Evolutionary conservation across 768 basidiomycete genomes (phyloP).

Genomic region (Lactarius evosmus): DNA sequence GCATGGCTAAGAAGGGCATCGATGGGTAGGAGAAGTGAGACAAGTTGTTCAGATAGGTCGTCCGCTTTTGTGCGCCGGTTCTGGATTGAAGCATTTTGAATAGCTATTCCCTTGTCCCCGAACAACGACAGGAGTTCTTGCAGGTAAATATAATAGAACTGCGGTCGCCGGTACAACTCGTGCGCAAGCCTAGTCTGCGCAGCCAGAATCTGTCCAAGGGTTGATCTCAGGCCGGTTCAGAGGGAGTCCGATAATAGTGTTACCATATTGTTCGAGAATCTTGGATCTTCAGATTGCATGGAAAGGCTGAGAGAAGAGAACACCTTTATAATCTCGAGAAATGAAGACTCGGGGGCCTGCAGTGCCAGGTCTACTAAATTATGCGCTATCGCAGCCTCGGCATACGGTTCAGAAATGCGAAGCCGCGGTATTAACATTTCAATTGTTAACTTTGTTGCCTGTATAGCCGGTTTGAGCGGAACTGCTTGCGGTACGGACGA

Average conservation of each 20-base stretch:
- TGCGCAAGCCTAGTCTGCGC: slow-evolving; percentile 88
- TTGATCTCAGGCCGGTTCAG: not conserved
- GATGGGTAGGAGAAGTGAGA: slow-evolving; percentile 85
- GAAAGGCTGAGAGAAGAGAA: slow-evolving; percentile 84
- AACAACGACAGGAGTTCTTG: slow-evolving; percentile 84
- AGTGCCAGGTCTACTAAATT: slow-evolving; percentile 90
- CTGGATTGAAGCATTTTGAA: slow-evolving; percentile 74
- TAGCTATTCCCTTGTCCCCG: slow-evolving; percentile 85
- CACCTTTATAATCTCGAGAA: slow-evolving; percentile 77
- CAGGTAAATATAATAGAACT: slow-evolving; percentile 76
- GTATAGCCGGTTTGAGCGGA: slow-evolving; percentile 3
- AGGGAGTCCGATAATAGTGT: not conserved
- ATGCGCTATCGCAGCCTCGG: slow-evolving; percentile 88
- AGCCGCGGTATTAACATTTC: slow-evolving; percentile 91
- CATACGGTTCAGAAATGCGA: slow-evolving; percentile 77
- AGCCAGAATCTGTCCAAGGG: slow-evolving; percentile 61
- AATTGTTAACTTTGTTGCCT: slow-evolving; percentile 84
- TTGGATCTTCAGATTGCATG: slow-evolving; percentile 84
- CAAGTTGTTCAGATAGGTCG: slow-evolving; percentile 83
- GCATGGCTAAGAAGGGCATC: slow-evolving; percentile 77
- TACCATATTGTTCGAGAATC: slow-evolving; percentile 89
- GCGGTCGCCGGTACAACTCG: slow-evolving; percentile 68
- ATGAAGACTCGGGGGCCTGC: slow-evolving; percentile 68
- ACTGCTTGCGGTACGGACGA: not conserved
- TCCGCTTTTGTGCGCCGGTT: slow-evolving; percentile 70